These are phyloP conservation scores for Colletotrichum sp. DNA, from an alignment of 2,329 filamentous ascomycete species.

Conservation along the genomic window DNA sequence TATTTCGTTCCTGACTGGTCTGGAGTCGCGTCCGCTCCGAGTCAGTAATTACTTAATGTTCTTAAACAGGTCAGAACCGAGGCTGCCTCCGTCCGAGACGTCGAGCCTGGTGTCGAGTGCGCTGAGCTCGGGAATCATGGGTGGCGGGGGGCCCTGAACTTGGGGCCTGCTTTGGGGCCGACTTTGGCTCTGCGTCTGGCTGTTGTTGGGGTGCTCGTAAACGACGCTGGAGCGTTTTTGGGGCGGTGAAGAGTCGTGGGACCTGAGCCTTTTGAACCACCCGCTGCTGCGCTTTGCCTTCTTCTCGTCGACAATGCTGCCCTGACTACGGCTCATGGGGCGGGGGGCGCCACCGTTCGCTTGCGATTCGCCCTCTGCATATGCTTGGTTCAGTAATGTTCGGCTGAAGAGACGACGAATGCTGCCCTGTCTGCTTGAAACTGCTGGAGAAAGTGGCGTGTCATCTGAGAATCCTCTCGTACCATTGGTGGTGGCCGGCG, in stretches of 20 bases:
- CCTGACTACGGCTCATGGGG: constrained; percentile 56
- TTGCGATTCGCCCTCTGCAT: constrained; percentile 53
- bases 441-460: constrained; percentile 55
- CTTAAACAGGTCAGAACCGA: constrained; percentile 63
- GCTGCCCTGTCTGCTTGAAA: constrained; percentile 58
- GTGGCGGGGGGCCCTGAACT: constrained; percentile 55
- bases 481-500: constrained; percentile 34
- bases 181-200: constrained; percentile 20
- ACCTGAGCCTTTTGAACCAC: constrained; percentile 62
- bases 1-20: background rate
- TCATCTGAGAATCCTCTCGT: constrained; percentile 58
- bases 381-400: constrained; percentile 58
- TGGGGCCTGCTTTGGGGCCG: constrained; percentile 30
- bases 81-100: constrained; percentile 45
- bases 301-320: constrained; percentile 55
- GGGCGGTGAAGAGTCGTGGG: constrained; percentile 34
- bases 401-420: constrained; percentile 64
- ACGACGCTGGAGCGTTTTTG: constrained; percentile 48
- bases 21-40: background rate
- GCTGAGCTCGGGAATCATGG: constrained; percentile 65
- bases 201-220: constrained; percentile 38
- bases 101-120: constrained; percentile 56
- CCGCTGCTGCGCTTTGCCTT: constrained; percentile 62
- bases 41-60: constrained; percentile 54
- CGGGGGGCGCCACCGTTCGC: constrained; percentile 42